Conservation (phyloP, 2,329 filamentous ascomycete genomes). For the Cordyceps tenuipes region DNA sequence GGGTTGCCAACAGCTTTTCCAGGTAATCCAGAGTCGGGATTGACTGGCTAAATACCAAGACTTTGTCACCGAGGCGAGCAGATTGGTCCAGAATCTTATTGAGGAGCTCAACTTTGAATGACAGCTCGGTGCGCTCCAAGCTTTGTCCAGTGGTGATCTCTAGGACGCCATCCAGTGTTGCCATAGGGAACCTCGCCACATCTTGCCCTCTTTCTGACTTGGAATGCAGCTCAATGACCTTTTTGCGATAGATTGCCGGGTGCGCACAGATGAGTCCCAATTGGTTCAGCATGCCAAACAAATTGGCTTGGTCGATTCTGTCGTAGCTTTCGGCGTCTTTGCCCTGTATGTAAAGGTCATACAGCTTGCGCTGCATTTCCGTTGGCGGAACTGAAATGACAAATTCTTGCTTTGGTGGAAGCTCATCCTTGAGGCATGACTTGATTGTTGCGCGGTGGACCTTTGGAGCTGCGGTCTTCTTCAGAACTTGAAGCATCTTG, state of each 20-base stretch:
- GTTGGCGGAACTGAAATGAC: slow-evolving; percentile 68
- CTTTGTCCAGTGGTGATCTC: slow-evolving; percentile 31
- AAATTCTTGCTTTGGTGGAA: slow-evolving; percentile 75
- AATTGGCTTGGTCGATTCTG: slow-evolving; percentile 9
- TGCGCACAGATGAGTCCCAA: slow-evolving; percentile 46
- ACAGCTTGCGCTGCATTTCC: slow-evolving; percentile 53
- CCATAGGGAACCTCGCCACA: slow-evolving; percentile 18
- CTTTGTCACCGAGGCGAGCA: slow-evolving; percentile 56
- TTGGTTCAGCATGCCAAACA: slow-evolving; percentile 30
- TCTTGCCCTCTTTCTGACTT: slow-evolving; percentile 12
- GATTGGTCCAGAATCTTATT: slow-evolving; percentile 61
- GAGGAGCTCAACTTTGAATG: slow-evolving; percentile 62
- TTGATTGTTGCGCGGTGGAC: slow-evolving; percentile 65
- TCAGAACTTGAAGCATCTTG: slow-evolving; percentile 62
- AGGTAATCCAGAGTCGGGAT: slow-evolving; percentile 63
- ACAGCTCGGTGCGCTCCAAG: slow-evolving; percentile 42
- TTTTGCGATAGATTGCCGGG: slow-evolving; percentile 37
- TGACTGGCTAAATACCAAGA: slow-evolving; percentile 73
- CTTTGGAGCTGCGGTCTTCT: slow-evolving; percentile 65
- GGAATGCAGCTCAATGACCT: slow-evolving; percentile 17
- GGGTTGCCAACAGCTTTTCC: slow-evolving; percentile 42
- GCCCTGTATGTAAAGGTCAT: slow-evolving; percentile 38
- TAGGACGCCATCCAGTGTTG: slow-evolving; percentile 22
- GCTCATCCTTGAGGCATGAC: slow-evolving; percentile 52
- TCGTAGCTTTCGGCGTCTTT: slow-evolving; percentile 3